Evolutionary conservation across 2,329 filamentous ascomycete species (phyloP), one percentile per base, ranked within the genome.

Genomic region (Colletotrichum costaricense): DNA sequence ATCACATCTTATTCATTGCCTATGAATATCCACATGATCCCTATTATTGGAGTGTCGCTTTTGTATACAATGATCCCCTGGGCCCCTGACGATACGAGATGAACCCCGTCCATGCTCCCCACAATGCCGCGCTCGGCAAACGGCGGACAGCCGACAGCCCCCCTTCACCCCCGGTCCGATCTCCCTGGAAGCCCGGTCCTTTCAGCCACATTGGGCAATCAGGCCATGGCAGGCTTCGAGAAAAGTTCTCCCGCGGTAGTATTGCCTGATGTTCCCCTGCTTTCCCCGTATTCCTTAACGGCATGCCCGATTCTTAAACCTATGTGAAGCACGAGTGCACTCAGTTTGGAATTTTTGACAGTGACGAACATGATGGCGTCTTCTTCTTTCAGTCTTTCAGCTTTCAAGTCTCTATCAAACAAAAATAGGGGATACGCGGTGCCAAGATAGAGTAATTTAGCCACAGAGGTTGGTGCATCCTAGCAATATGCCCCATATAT

Each of bases 61-160:
- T 71, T 30, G 55, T 26, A 19, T 55, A 46, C 33, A 26, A 56
- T 63, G 56, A 46, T 46, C 24, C 52, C 46, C 24, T 54, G 35
- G 7, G 14, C 24, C 52, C 46, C 24, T 54, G 35, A 12, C n/a
- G 56, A 71, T 67, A 71, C 63, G 68, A 67, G 63, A 67, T 71
- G 63, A 71, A 67, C 56, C 68, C 58, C 67, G 58, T 69, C 59
- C 24, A 57, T 64, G 58, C 58, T 19, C 63, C 67, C 68, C 68
- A 71, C 63, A 67, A 59, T 55, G 42, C 26, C 56, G 56, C 49
- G 35, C 63, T 67, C 19, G 68, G 68, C 55, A 56, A 59, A 71
- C 38, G 46, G 56, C 55, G 56, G 16, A 30, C 46, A 5, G 38
- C 38, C 38, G 38, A 8, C 14, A 42, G 38, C 38, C 28, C 46